Conservation (phyloP, 345 rosid species). For the Kandelia obovata region DNA sequence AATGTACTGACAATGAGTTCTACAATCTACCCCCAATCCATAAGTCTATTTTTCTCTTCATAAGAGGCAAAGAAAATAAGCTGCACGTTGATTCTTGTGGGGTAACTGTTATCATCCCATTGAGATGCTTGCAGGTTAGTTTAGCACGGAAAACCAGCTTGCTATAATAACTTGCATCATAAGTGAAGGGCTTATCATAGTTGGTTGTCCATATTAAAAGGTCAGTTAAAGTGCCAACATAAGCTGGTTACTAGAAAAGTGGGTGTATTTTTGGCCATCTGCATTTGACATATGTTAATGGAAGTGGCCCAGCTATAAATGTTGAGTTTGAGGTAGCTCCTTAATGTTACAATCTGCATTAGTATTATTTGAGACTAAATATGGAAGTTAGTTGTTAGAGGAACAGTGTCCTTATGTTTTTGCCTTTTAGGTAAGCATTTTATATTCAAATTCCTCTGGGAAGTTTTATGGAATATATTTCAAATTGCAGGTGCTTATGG, state of each 20-base stretch:
- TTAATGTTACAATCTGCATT: neutral
- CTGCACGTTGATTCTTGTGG: too few species aligned
- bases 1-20: neutral
- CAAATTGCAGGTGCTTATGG: neutral
- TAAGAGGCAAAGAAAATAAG: too few species aligned
- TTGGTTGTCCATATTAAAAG: conserved; percentile 1
- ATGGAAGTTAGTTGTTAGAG: neutral
- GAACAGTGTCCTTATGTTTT: too few species aligned
- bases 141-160: conserved; percentile 1
- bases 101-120: neutral
- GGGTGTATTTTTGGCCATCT: neutral
- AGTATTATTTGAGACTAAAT: neutral
- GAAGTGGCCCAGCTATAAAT: neutral
- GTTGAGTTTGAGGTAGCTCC: neutral
- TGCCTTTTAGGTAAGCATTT: neutral
- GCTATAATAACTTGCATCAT: neutral
- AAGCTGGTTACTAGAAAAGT: neutral
- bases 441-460: neutral
- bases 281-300: too few species aligned
- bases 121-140: neutral
- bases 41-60: too few species aligned
- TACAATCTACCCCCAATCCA: too few species aligned
- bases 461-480: neutral
- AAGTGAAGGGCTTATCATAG: neutral
- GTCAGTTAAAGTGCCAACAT: neutral